Evolutionary conservation across 2,329 filamentous ascomycete species (phyloP).

Genomic region (Pseudogymnoascus sp.): DNA sequence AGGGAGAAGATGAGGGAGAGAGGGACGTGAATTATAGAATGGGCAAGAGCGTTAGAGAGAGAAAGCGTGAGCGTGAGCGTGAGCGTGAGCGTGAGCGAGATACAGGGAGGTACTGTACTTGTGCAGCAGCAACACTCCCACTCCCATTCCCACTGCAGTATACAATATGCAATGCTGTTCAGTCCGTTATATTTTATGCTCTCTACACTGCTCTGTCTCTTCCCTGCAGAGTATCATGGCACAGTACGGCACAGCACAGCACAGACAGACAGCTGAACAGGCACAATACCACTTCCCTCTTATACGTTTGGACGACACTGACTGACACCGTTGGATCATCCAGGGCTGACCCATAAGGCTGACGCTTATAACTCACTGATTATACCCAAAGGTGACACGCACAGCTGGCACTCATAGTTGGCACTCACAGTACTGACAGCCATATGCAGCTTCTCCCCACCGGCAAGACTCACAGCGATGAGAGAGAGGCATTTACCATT

Average conservation of each 20-base stretch:
- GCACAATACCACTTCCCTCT: neutral
- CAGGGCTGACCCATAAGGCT: neutral
- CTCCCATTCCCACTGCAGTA: too few species aligned
- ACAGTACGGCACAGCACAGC: too few species aligned
- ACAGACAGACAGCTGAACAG: too few species aligned
- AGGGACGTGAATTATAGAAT: neutral
- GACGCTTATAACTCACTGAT: neutral
- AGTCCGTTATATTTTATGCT: neutral
- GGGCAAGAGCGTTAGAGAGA: neutral
- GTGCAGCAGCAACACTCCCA: neutral
- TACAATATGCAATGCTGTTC: neutral
- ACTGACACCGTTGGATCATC: neutral
- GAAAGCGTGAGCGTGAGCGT: neutral
- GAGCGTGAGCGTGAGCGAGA: neutral
- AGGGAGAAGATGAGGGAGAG: neutral
- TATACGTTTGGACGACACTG: neutral
- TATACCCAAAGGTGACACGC: neutral
- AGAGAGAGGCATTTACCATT: too few species aligned
- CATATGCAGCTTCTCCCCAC: too few species aligned
- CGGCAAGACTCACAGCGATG: too few species aligned
- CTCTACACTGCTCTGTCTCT: neutral
- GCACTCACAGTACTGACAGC: neutral
- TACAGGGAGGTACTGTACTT: neutral
- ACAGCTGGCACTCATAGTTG: neutral
- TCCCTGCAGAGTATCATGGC: neutral